Base-by-base conservation (phyloP, 805 yeast species). In the Saccharomycopsis sp. region DNA sequence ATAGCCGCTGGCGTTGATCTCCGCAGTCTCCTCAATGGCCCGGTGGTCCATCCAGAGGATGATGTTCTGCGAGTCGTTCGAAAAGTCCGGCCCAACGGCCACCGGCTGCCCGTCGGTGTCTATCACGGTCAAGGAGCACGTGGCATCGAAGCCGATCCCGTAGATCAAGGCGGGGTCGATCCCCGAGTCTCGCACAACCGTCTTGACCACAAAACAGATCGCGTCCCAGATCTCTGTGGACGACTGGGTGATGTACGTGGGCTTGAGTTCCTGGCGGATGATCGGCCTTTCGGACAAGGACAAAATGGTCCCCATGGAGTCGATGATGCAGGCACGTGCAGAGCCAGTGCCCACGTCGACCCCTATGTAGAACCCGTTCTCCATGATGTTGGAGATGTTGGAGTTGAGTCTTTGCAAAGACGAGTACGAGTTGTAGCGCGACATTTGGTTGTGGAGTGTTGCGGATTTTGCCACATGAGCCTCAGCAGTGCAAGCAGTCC, bases 21-120 rank as follows among this genome's bases (percentile, higher is more conserved):
- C 80, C 57, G 82, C 75, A 14, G 97, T 91, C 69, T 92, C 97
- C 5, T 76, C 75, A 15, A 79, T 84, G 0, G 98, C 97, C 62
- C 99, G 81, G 71, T 94, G 99, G 74, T 94, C 99, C 98, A 94
- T 92, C 99, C 99, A 94, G 62, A 94, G 73, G 55, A 94, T 83
- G 66, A 94, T 85, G 71, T 94, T 91, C 68, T 91, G 96, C 61
- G 79, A 79, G 52, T 75, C 64, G 65, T 89, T 84, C 37, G 72
- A 62, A 69, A 89, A 92, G 68, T 91, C 89, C 1, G 99, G 98
- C 8, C 99, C 99, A 15, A 91, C 98, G 1, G 87, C 89, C 50
- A 89, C 78, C 2, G 97, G 96, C 52, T 75, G 69, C 64, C 87
- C 88, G 51, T 79, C 75, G 3, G 74, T 68, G 61, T 83, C 78